Evolutionary conservation across 805 yeast genomes (phyloP).

Genomic region (Brettanomyces anomalus): DNA sequence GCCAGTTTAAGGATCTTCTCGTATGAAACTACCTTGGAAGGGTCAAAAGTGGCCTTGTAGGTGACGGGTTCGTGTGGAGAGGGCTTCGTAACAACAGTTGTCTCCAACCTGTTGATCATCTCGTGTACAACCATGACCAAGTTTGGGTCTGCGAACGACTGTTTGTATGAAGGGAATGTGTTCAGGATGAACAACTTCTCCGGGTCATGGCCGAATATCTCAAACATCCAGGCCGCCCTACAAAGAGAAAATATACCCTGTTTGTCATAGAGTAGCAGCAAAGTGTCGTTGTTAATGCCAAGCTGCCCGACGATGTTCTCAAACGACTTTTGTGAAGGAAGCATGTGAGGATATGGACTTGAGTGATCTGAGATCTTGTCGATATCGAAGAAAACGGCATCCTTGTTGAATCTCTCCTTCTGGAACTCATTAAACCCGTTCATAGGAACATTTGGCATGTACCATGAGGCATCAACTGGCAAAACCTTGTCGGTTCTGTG

Average conservation of each 20-base stretch:
- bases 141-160: constrained; percentile 19
- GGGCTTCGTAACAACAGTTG: constrained; percentile 13
- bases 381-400: constrained; percentile 69
- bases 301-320: constrained; percentile 41
- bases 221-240: constrained; percentile 86
- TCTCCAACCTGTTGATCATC: constrained; percentile 15
- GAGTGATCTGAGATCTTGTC: constrained; percentile 53
- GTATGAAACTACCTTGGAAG: constrained; percentile 49
- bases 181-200: constrained; percentile 55
- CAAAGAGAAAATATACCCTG: constrained; percentile 83
- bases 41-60: constrained; percentile 30
- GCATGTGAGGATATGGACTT: constrained; percentile 83
- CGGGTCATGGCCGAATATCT: constrained; percentile 62
- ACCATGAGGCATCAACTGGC: constrained; percentile 89
- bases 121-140: constrained; percentile 14
- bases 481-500: constrained; percentile 16
- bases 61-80: constrained; percentile 17
- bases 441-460: constrained; percentile 65
- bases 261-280: constrained; percentile 75
- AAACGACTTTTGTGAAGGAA: constrained; percentile 57
- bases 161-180: constrained; percentile 38
- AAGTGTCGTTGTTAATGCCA: constrained; percentile 49
- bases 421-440: constrained; percentile 51
- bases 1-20: constrained; percentile 61
- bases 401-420: constrained; percentile 46